A percentile compares a stretch with the other conserved stretches of the same genome.
Conservation (phyloP, 768 basidiomycete genomes). For the Megacollybia marginata region DNA sequence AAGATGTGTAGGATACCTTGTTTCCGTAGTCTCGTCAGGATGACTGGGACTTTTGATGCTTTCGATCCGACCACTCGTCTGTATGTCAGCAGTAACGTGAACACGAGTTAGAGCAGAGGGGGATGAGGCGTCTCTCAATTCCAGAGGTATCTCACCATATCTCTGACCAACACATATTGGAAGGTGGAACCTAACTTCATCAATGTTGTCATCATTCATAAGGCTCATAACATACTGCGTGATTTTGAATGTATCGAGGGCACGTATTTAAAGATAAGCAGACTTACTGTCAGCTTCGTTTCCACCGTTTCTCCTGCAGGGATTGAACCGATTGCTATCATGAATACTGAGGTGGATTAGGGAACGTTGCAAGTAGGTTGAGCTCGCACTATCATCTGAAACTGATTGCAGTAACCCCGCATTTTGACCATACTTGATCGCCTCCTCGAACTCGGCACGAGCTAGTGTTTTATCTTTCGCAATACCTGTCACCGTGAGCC, state of each 20-base stretch:
- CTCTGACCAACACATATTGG: constrained; percentile 43
- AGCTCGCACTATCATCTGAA: constrained; percentile 40
- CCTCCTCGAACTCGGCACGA: constrained; percentile 28
- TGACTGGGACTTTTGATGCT: constrained; percentile 39
- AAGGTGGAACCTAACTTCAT: constrained; percentile 48
- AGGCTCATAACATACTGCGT: constrained; percentile 46
- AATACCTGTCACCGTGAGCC: constrained; percentile 17
- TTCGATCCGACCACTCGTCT: constrained; percentile 38
- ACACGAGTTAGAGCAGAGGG: constrained; percentile 26
- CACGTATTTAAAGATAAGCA: background rate
- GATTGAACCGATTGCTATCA: constrained; percentile 50
- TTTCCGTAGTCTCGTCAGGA: constrained; percentile 19
- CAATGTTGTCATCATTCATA: constrained; percentile 36
- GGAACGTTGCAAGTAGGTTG: background rate
- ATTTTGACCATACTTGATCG: constrained; percentile 28
- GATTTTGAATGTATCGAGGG: background rate
- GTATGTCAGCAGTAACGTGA: constrained; percentile 35
- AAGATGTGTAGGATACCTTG: constrained; percentile 24
- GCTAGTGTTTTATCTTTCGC: constrained; percentile 41
- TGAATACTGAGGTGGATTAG: constrained; percentile 30
- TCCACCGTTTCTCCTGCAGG: constrained; percentile 32
- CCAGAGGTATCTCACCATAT: constrained; percentile 40
- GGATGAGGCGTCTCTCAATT: constrained; percentile 22
- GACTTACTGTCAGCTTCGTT: constrained; percentile 34
- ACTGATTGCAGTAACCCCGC: constrained; percentile 43